phyloP scores from a whole-genome alignment of 768 basidiomycete genomes.

The Hygrocybe coccinea region DNA sequence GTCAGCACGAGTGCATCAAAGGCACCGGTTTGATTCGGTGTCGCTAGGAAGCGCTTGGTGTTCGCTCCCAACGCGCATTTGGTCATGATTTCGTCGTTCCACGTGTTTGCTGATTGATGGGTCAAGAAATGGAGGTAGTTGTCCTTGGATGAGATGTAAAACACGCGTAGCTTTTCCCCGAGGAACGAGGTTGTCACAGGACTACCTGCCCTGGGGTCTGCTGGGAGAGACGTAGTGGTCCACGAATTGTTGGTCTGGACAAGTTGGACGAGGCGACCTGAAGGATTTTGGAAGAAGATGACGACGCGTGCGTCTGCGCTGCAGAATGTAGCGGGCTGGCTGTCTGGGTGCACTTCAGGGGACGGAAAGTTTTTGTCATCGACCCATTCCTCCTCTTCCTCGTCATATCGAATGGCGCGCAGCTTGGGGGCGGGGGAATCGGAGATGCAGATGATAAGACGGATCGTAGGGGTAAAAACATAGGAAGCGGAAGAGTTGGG shows the following conservation, averaged over 20 bases:
- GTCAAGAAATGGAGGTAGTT: too few species aligned
- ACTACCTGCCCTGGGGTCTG: not conserved
- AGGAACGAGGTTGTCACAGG: too few species aligned
- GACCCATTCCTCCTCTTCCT: conserved; percentile 15
- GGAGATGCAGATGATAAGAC: too few species aligned
- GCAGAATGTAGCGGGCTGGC: conserved; percentile 6
- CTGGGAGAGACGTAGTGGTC: not conserved
- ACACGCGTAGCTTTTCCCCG: too few species aligned
- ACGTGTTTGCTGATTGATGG: too few species aligned
- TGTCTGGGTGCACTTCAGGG: conserved; percentile 25
- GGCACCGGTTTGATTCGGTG: too few species aligned
- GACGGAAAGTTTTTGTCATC: conserved; percentile 19
- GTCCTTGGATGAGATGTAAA: too few species aligned
- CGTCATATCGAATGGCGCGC: not conserved
- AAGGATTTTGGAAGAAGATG: conserved; percentile 13
- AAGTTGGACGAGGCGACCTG: conserved; percentile 7
- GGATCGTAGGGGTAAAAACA: not conserved
- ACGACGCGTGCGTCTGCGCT: not conserved
- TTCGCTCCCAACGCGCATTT: too few species aligned
- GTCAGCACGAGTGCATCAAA: too few species aligned
- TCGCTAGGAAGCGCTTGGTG: too few species aligned
- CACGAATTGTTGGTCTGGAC: not conserved
- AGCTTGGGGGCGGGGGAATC: not conserved
- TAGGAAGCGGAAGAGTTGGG: not conserved
- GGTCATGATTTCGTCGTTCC: too few species aligned